Conservation (phyloP, 441 rosid species). For the Mallotus japonicus region DNA sequence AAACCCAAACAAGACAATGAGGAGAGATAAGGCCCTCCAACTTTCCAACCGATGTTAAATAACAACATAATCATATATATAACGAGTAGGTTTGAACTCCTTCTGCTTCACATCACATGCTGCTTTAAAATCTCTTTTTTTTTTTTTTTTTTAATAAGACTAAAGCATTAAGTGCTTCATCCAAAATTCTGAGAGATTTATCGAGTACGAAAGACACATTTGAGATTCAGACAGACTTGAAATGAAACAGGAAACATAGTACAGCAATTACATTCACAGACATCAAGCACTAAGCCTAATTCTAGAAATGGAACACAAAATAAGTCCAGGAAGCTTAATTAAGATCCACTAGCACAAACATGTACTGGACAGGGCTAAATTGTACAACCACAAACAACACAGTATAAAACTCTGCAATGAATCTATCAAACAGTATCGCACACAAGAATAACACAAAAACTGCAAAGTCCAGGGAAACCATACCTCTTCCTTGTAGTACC, state of each 20-base stretch:
- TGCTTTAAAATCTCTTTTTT: not conserved
- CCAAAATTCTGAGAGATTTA: not conserved
- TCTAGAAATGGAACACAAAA: not conserved
- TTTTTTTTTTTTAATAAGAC: not conserved
- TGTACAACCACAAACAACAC: not conserved
- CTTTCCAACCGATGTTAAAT: not conserved
- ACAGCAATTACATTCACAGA: not conserved
- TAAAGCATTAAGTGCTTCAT: not conserved
- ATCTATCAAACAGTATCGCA: not conserved
- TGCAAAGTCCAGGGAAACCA: not conserved
- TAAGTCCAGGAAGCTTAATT: not conserved
- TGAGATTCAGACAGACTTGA: not conserved
- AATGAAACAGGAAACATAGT: not conserved
- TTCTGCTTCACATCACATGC: not conserved
- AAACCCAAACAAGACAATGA: not conserved
- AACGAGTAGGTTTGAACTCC: too few relatives aligned
- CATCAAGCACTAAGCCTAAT: not conserved
- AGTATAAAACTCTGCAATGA: not conserved
- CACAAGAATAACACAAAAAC: not conserved
- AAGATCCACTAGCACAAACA: too few relatives aligned
- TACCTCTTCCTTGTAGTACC: slow-evolving; percentile 1
- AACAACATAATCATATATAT: not conserved
- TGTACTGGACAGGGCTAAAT: not conserved
- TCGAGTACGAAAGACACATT: not conserved
- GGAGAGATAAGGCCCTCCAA: too few relatives aligned